Base-by-base conservation (phyloP, 306 rosid genomes). In the Inga leiocalycina region DNA sequence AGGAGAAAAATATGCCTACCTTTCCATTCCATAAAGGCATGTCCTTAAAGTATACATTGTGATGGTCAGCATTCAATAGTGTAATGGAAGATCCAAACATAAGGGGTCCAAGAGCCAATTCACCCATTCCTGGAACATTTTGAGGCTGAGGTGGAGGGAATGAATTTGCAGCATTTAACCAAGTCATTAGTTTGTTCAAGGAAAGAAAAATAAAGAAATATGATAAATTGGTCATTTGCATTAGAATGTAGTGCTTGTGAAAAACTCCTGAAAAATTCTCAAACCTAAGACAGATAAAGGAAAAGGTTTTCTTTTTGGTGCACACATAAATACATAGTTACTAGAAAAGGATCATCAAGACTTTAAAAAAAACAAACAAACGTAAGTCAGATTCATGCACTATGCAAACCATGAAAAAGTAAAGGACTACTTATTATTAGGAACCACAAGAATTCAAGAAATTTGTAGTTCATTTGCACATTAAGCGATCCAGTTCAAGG, bases 101-200 rank as follows among this genome's bases (percentile, higher is more conserved):
- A 87, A 83, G 83, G 82, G 97, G 93, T 56, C 91, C 94, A 69
- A 95, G 93, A n/a, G 96, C 98, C 88, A 95, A 90, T 88, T 95
- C 99, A 49, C 99, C 99, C n/a, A 89, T 88, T 83, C 98, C 99
- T 1, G 97, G 92, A 86, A 80, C 84, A 89, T 89, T 84, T 76
- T 88, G 78, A 20, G 98, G 96, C 98, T 93, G 82, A 68, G 70
- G 82, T 41, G 65, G 69, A 82, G 65, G 65, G 75, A 34, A 81
- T 46, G 39, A 81, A 75, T 54, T 54, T 64, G 15, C 49, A 76
- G 62, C 57, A 74, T 44, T 79, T 59, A 59, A 22, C 44, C 67
- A 2, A 20, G 2, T 64, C 22, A 14, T 59, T 49, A 64, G 61
- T 72, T 83, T 44, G 66, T 51, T 56, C 46, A 48, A 79, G 75